phyloP scores from a whole-genome alignment of 2,329 filamentous ascomycete genomes.

The Trichoderma koningiopsis region DNA sequence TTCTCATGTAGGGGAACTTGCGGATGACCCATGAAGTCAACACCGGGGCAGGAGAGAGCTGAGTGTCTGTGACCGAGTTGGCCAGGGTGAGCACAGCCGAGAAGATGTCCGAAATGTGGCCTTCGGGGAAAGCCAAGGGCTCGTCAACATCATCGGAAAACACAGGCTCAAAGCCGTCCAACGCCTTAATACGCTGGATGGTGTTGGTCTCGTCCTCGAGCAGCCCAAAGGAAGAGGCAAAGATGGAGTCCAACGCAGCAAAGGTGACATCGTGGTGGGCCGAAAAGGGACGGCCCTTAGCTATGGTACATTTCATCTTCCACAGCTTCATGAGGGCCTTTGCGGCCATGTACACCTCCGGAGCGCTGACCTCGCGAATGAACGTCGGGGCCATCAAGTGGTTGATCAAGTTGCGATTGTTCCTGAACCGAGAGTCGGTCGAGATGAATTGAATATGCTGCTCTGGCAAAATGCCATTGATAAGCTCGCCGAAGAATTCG shows the following conservation, averaged over 20 bases:
- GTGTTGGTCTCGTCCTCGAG: constrained; percentile 13
- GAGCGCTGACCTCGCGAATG: constrained; percentile 12
- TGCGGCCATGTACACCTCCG: constrained; percentile 18
- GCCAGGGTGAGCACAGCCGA: constrained; percentile 9
- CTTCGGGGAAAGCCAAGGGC: constrained; percentile 12
- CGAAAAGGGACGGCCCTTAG: constrained; percentile 11
- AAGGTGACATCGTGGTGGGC: constrained; percentile 12
- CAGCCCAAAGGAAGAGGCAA: constrained; percentile 17
- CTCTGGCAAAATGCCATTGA: constrained; percentile 12
- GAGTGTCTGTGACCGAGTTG: constrained; percentile 14
- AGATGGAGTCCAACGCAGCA: constrained; percentile 15
- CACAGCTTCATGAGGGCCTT: constrained; percentile 12
- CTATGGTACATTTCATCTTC: constrained; percentile 12
- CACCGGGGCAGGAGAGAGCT: constrained; percentile 16
- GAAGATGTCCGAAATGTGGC: constrained; percentile 8
- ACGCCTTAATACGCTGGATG: constrained; percentile 13
- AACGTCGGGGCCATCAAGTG: constrained; percentile 20
- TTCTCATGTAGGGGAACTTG: constrained; percentile 20
- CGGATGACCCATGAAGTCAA: constrained; percentile 9
- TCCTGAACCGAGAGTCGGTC: constrained; percentile 15
- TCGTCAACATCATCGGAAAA: constrained; percentile 6
- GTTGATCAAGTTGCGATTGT: constrained; percentile 15
- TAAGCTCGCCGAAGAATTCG: neutral
- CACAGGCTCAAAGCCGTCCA: constrained; percentile 12
- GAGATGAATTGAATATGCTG: constrained; percentile 15